These are phyloP conservation scores for Ascoidea tarda DNA, from an alignment of 805 yeast species.

Conservation along the genomic window DNA sequence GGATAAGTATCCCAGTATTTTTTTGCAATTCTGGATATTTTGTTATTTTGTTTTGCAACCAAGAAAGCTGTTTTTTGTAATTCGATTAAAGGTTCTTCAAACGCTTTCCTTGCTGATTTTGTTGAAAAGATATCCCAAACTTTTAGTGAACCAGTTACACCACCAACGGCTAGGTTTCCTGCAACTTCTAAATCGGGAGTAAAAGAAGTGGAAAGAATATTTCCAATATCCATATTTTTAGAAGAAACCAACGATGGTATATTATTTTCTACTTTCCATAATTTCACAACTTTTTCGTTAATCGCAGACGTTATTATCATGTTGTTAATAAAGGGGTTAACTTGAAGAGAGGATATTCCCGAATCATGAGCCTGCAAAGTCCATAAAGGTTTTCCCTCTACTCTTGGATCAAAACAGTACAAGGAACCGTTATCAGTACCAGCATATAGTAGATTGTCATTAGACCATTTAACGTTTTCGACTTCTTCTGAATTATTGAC, in stretches of 20 bases:
- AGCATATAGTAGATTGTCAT: conserved; percentile 44
- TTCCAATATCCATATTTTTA: conserved; percentile 90
- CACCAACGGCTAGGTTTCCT: conserved; percentile 79
- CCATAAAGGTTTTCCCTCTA: conserved; percentile 64
- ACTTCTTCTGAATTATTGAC: conserved; percentile 66
- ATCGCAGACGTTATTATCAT: conserved; percentile 77
- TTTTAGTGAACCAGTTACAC: conserved; percentile 71
- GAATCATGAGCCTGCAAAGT: conserved; percentile 94
- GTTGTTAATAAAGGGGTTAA: conserved; percentile 54
- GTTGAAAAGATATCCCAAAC: conserved; percentile 90
- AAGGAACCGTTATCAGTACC: conserved; percentile 89
- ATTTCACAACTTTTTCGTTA: conserved; percentile 76
- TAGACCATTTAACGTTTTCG: conserved; percentile 65
- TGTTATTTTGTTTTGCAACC: conserved; percentile 40
- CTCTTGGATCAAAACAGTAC: conserved; percentile 78
- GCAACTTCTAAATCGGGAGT: conserved; percentile 80
- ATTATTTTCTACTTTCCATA: conserved; percentile 59
- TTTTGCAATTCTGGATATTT: conserved; percentile 62
- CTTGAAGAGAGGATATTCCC: conserved; percentile 72
- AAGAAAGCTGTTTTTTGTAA: conserved; percentile 44
- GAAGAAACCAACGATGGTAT: conserved; percentile 82
- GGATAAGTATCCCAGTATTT: conserved; percentile 27
- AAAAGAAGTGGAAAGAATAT: conserved; percentile 69
- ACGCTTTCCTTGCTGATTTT: conserved; percentile 56
- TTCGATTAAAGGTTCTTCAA: conserved; percentile 40